Percentiles rank a stretch among this genome's conserved stretches.
phyloP scores from a whole-genome alignment of 2,329 filamentous ascomycete genomes.

The Phaeomoniella chlamydospora region DNA sequence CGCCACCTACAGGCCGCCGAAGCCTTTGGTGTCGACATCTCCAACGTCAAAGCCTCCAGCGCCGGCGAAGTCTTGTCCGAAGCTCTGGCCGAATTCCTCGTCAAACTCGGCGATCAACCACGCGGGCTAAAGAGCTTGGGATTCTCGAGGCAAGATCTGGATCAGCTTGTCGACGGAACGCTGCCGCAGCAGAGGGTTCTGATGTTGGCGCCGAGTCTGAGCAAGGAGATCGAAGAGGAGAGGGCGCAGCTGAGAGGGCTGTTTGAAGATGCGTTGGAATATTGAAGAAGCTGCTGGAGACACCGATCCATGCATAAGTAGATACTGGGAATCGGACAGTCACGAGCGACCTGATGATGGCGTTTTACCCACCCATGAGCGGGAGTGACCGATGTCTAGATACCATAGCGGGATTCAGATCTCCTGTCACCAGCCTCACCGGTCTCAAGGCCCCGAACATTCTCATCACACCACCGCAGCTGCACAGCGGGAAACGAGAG shows the following conservation, averaged over 20 bases:
- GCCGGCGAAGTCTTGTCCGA: constrained; percentile 81
- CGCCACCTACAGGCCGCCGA: constrained; percentile 82
- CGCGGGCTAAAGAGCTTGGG: constrained; percentile 71
- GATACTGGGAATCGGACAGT: no score
- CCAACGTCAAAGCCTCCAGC: constrained; percentile 73
- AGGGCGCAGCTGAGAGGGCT: constrained; percentile 55
- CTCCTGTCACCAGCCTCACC: no score
- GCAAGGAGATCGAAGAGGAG: constrained; percentile 53
- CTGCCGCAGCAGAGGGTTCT: constrained; percentile 83
- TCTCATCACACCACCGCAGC: no score
- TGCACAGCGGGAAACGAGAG: no score
- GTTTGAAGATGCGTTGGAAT: constrained; percentile 50
- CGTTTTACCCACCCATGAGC: not conserved
- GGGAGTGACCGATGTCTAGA: not conserved
- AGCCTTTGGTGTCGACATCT: constrained; percentile 78
- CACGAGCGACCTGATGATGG: no score
- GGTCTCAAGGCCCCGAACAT: no score
- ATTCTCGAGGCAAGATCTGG: constrained; percentile 61
- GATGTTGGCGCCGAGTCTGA: constrained; percentile 76
- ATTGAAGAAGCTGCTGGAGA: constrained; percentile 19
- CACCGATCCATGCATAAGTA: no score
- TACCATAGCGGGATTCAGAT: no score
- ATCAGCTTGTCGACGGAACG: constrained; percentile 80
- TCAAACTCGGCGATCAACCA: constrained; percentile 78
- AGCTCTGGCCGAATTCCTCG: constrained; percentile 67